Evolutionary conservation across 768 basidiomycete genomes (phyloP), one percentile per base, ranked within the genome.

Genomic region (Sistotremastrum suecicum): DNA sequence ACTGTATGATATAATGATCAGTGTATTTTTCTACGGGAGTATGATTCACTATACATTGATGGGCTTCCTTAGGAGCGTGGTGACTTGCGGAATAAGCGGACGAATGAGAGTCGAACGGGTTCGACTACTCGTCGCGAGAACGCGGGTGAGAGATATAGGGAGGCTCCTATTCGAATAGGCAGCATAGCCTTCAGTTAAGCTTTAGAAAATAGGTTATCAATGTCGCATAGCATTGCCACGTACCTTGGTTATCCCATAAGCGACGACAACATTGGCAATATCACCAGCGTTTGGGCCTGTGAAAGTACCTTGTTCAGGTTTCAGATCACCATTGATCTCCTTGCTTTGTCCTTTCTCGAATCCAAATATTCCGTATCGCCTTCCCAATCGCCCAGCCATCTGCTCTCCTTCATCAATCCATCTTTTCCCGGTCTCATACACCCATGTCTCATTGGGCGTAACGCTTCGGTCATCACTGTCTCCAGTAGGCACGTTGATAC

Each of bases 371-470:
- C 88, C 88, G 61, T 94, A 91, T 36, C 80, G 70, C 46, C 66
- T 66, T 7, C 87, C 88, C 7, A 91, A 71, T 32, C 76, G 70
- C 37, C 68, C 71, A 1, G 83, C 80, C 73, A 80, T 79, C 12
- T 61, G 60, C 60, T 83, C 76, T 7, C 87, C 89, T 44, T 91
- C 87, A 7, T 76, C 69, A n/a, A 83, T 66, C 87, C 85, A 89
- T 5, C 56, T 62, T 41, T 62, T 62, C 36, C 75, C 55, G 47
- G 64, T 71, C 43, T 56, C 55, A 32, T 62, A 66, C 20, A 68
- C 56, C 74, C 72, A 78, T 12, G 48, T 41, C 5, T 38, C 20
- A 6, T 37, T 30, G n/a, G 20, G 20, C 20, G 20, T 20, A 20
- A 20, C 20, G 20, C 20, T 20, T 20, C 20, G 1, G 20, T 20